phyloP scores from a whole-genome alignment of 441 rosid species.

The Eutrema salsugineum region DNA sequence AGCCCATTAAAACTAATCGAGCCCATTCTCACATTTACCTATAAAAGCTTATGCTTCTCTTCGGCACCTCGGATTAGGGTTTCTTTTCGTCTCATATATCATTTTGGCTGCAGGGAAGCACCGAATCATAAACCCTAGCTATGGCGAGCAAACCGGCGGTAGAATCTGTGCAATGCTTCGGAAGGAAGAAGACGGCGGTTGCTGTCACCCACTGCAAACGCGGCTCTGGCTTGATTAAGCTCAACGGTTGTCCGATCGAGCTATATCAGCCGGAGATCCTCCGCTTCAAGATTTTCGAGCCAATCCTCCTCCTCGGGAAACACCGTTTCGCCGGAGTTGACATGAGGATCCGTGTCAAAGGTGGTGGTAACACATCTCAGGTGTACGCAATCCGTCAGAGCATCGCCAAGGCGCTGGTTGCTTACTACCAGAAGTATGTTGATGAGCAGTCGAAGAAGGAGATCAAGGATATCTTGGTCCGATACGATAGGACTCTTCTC shows the following conservation, averaged over 20 bases:
- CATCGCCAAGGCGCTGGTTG: slow-evolving; percentile 71
- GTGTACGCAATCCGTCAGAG: slow-evolving; percentile 79
- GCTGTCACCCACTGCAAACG: slow-evolving; percentile 66
- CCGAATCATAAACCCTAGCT: slow-evolving; percentile 6
- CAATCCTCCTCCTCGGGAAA: slow-evolving; percentile 58
- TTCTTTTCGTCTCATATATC: neutral
- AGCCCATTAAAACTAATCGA: neutral
- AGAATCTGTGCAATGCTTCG: slow-evolving; percentile 69
- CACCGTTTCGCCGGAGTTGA: slow-evolving; percentile 72
- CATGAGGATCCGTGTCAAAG: slow-evolving; percentile 72
- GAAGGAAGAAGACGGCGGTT: slow-evolving; percentile 77
- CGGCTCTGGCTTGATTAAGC: slow-evolving; percentile 68
- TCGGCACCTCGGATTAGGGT: neutral
- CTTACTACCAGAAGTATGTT: slow-evolving; percentile 68
- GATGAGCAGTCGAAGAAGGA: slow-evolving; percentile 86
- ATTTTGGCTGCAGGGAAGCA: slow-evolving; percentile 15
- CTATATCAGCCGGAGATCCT: slow-evolving; percentile 77
- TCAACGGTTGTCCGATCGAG: slow-evolving; percentile 75
- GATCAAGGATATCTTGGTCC: slow-evolving; percentile 64
- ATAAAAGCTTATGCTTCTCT: neutral
- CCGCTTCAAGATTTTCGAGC: slow-evolving; percentile 70
- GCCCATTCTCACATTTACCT: neutral
- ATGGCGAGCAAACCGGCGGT: slow-evolving; percentile 36
- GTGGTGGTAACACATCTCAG: slow-evolving; percentile 82
- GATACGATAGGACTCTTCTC: slow-evolving; percentile 77